These are phyloP conservation scores for Suaeda aralocaspica DNA, from an alignment of 148 eudicot species.

Conservation along the genomic window DNA sequence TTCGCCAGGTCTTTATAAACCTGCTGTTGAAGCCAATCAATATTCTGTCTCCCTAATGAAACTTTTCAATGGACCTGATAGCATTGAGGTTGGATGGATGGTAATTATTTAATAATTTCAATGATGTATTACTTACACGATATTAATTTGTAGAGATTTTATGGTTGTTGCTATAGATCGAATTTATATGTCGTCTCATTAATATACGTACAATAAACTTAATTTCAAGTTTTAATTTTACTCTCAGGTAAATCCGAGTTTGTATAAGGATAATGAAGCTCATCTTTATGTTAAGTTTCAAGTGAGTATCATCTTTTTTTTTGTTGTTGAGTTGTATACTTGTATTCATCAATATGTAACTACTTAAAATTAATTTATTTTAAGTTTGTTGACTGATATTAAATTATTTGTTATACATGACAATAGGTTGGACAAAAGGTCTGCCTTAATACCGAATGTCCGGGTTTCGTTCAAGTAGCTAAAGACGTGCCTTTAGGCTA, in stretches of 20 bases:
- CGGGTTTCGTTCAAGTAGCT: not conserved
- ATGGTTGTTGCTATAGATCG: too few species aligned
- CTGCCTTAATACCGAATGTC: not conserved
- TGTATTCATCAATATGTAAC: too few species aligned
- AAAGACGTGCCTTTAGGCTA: not conserved
- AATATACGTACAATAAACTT: too few species aligned
- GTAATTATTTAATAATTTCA: not conserved
- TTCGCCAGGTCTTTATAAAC: not conserved
- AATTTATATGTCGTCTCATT: too few species aligned
- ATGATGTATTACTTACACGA: too few species aligned
- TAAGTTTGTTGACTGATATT: too few species aligned
- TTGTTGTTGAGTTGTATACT: too few species aligned
- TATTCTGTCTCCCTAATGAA: slow-evolving; percentile 1
- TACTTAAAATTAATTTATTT: too few species aligned
- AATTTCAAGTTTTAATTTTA: too few species aligned
- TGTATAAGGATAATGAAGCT: not conserved
- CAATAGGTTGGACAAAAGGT: not conserved
- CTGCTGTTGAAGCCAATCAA: not conserved
- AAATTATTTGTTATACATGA: too few species aligned
- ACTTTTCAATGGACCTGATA: slow-evolving; percentile 7
- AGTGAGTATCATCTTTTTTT: too few species aligned
- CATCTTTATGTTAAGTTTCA: not conserved
- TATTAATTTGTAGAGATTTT: too few species aligned
- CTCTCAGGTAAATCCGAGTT: not conserved
- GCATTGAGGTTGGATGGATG: slow-evolving; percentile 19